A percentile compares a stretch with the other conserved stretches of the same genome.
phyloP scores from a whole-genome alignment of 495 filamentous ascomycete species.

The Terfezia claveryi region DNA sequence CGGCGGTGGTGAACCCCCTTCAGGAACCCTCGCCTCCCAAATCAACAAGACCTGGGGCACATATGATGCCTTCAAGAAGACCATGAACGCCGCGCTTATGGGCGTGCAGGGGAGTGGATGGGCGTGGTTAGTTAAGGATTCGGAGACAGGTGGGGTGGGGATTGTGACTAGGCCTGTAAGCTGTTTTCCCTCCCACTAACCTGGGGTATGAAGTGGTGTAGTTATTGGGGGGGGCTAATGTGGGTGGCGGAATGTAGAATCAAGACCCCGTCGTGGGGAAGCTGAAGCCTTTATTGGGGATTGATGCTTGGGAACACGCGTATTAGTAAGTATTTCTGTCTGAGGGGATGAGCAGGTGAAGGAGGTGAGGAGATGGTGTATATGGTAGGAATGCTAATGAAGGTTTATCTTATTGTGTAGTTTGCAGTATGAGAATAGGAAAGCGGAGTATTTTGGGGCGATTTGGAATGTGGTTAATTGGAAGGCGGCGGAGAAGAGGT shows the following conservation, averaged over 20 bases:
- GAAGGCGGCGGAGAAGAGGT: slow-evolving; percentile 79
- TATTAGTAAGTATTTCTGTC: slow-evolving; percentile 34
- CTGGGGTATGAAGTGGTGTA: neutral
- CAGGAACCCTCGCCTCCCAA: slow-evolving; percentile 37
- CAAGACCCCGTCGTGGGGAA: slow-evolving; percentile 86
- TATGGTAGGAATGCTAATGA: too few relatives aligned
- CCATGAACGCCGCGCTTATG: slow-evolving; percentile 65
- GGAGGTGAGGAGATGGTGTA: neutral
- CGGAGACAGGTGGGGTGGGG: slow-evolving; percentile 48
- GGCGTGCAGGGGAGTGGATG: slow-evolving; percentile 88
- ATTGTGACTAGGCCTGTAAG: slow-evolving; percentile 50
- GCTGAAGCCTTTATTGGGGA: slow-evolving; percentile 65
- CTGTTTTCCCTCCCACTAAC: neutral
- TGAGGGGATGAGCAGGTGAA: too few relatives aligned
- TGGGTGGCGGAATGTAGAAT: slow-evolving; percentile 24
- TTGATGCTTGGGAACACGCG: slow-evolving; percentile 95
- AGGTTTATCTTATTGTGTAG: slow-evolving; percentile 15
- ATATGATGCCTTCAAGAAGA: slow-evolving; percentile 51
- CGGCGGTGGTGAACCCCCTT: slow-evolving; percentile 53
- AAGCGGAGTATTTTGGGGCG: slow-evolving; percentile 91
- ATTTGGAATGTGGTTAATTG: slow-evolving; percentile 98
- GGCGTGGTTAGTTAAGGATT: slow-evolving; percentile 93
- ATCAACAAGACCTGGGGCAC: slow-evolving; percentile 64
- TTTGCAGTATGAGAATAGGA: slow-evolving; percentile 94
- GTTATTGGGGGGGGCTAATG: neutral